Evolutionary conservation across 768 basidiomycete genomes (phyloP), one percentile per base, ranked within the genome.

Genomic region (Amanita polypyramis): DNA sequence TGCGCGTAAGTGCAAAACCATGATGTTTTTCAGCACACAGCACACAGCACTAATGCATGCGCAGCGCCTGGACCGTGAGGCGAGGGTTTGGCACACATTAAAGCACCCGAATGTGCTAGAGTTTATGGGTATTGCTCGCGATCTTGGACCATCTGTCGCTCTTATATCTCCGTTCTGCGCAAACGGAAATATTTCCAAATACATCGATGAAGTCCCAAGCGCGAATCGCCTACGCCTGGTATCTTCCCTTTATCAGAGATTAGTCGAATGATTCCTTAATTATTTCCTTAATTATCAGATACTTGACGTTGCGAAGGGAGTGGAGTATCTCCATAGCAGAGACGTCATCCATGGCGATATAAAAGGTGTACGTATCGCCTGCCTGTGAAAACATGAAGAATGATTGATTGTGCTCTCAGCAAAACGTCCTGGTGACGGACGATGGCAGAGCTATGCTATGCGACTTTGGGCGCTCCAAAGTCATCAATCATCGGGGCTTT

Each of bases 91-190:
- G 79, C 73, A 80, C 58, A 63, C 71, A 5, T 61, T 80, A 12
- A 73, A 67, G 37, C 79, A 81, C 50, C 65, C 64, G 37, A 78
- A 81, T 50, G 66, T 82, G 39, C 71, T 71, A 32, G 73, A 71
- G 36, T 59, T 82, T 21, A 75, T 72, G 46, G 80, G 80, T 2
- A 69, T 82, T 47, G 60, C 76, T 12, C 75, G 76, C 53, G 67
- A 68, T 4, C 61, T 65, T 23, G 65, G 69, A 29, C 73, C 74
- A 40, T 49, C 29, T 15, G 67, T 82, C 21, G 79, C 73, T 14
- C 80, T 82, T 76, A 77, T 82, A 0, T 80, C 80, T 4, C 73
- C 74, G 3, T 82, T 79, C 77, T 80, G 77, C 55, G 67, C 70
- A 30, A 78, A 80, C 43, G 79, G 80, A 7, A 76, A 73, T 6